Conservation (phyloP, 345 rosid genomes). For the Syzygium oleosum region DNA sequence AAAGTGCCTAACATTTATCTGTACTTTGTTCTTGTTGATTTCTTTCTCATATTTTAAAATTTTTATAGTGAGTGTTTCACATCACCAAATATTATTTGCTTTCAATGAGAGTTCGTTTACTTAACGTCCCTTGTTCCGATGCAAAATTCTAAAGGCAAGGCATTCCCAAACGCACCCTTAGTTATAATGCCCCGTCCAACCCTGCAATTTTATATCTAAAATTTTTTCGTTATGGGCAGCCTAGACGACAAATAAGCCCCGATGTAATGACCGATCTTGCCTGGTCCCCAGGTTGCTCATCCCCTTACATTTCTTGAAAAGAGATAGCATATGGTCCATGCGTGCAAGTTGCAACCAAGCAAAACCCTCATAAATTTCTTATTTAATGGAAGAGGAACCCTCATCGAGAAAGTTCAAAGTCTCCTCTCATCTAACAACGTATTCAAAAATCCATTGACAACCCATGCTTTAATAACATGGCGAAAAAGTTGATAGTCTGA, state of each 20-base stretch:
- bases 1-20: not conserved
- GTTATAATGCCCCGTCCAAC: not conserved
- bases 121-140: not conserved
- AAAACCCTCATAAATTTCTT: not conserved
- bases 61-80: too few species aligned
- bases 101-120: too few species aligned
- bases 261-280: not conserved
- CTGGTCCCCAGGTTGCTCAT: not conserved
- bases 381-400: not conserved
- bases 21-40: too few species aligned
- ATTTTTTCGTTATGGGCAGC: not conserved
- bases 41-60: too few species aligned
- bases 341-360: not conserved
- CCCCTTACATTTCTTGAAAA: not conserved
- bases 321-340: not conserved
- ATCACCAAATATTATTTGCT: too few species aligned
- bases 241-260: not conserved
- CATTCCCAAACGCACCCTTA: not conserved
- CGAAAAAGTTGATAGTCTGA: not conserved
- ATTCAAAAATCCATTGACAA: not conserved
- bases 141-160: not conserved
- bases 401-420: not conserved
- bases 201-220: too few species aligned
- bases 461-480: not conserved
- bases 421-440: not conserved